These are phyloP conservation scores for Phytopythium chamaehyphon DNA, from an alignment of 352 stramenopile genomes.

Conservation along the genomic window DNA sequence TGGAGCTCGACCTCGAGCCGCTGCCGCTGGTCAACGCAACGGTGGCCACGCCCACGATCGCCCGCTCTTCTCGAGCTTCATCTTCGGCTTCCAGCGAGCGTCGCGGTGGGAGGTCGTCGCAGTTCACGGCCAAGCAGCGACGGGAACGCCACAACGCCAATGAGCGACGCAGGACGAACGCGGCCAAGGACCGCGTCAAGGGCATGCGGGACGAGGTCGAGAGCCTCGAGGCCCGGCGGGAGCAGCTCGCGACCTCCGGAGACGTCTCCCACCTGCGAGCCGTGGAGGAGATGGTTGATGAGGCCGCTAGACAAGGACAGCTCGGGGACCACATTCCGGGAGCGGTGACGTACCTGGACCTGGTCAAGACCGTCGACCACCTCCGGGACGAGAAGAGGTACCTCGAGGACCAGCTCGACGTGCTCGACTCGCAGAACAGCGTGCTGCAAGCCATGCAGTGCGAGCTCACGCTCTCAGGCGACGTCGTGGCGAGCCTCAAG, in stretches of 20 bases:
- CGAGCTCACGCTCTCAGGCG: slow-evolving; percentile 17
- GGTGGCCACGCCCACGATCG: slow-evolving; percentile 15
- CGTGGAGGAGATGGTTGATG: slow-evolving; percentile 16
- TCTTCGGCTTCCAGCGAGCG: slow-evolving; percentile 3
- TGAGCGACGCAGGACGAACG: slow-evolving; percentile 35
- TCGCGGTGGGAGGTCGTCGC: slow-evolving; percentile 25
- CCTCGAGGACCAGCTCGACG: slow-evolving; percentile 37
- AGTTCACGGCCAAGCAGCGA: slow-evolving; percentile 40
- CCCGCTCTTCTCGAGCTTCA: neutral
- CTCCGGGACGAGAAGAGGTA: slow-evolving; percentile 36
- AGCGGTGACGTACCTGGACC: slow-evolving; percentile 31
- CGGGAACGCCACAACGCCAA: slow-evolving; percentile 45
- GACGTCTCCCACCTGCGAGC: slow-evolving; percentile 16
- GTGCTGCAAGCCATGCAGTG: slow-evolving; percentile 33
- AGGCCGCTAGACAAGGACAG: slow-evolving; percentile 11
- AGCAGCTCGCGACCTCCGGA: slow-evolving; percentile 15
- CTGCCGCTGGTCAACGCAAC: slow-evolving; percentile 16
- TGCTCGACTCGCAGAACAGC: slow-evolving; percentile 40
- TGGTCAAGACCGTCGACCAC: slow-evolving; percentile 20
- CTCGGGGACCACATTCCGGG: slow-evolving; percentile 17
- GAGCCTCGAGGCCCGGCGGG: slow-evolving; percentile 17
- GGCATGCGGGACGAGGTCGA: slow-evolving; percentile 34
- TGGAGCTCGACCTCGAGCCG: slow-evolving; percentile 18
- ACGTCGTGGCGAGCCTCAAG: slow-evolving; percentile 22
- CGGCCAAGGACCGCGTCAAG: slow-evolving; percentile 32